Evolutionary conservation across 2,329 filamentous ascomycete genomes (phyloP), one percentile per base, ranked within the genome.

Genomic region (Ophiostoma populinum): DNA sequence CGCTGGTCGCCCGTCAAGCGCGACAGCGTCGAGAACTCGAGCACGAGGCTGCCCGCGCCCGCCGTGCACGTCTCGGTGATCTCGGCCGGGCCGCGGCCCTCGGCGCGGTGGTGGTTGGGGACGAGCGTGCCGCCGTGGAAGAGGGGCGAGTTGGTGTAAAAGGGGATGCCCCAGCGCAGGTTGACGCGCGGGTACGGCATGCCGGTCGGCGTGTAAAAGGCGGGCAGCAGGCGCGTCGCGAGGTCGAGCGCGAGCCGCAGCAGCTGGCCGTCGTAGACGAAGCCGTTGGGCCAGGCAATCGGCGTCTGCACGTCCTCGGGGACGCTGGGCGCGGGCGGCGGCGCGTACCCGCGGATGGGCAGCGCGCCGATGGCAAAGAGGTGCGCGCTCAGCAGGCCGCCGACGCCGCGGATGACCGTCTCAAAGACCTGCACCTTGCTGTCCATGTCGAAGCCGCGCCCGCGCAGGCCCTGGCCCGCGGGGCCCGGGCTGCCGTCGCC

Each of bases 391-490:
- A 98, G 58, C 38, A 98, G 61, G 1, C 90, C 90, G 11, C 90
- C 90, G 30, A 92, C 70, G 12, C 87, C 90, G 39, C 90, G 70
- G 46, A 98, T 98, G 24, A 93, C 87, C 1, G 87, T 95, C 60
- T 98, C 90, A 50, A 98, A 98, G 25, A 98, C 83, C 57, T 98
- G 87, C 2, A 98, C 90, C 56, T 95, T 98, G 59, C 86, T 93
- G 55, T 98, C 87, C 26, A 93, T 62, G 54, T 98, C 83, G 49
- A 98, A 98, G 0, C 85, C 90, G 36, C 74, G 69, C 4, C 75
- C 75, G 43, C 83, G 66, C 38, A 67, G 62, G 4, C 87, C 87
- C 49, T 70, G 65, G 6, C 80, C 82, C 5, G 65, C 64, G 11
- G 69, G 62, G 3, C 80, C 77, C 7, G 63, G 56, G 20, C 73